A percentile compares a stretch with the other conserved stretches of the same genome.
These are phyloP conservation scores for Candida golubevii DNA, from an alignment of 805 yeast genomes.

Conservation along the genomic window DNA sequence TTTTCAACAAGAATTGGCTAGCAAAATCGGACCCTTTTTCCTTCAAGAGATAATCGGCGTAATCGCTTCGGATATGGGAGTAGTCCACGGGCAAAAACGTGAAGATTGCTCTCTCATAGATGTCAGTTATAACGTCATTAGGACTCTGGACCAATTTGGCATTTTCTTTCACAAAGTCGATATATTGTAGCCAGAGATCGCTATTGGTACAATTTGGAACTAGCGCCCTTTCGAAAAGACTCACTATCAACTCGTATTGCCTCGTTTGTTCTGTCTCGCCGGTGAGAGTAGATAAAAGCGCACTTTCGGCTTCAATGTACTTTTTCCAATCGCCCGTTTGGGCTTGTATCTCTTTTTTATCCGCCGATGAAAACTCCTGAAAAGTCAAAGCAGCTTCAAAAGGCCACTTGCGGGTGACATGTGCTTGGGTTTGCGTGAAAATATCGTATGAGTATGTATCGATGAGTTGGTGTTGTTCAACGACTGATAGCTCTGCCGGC, in stretches of 20 bases:
- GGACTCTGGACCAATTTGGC: constrained; percentile 13
- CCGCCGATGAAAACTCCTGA: constrained; percentile 45
- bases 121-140: constrained; percentile 30
- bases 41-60: constrained; percentile 21
- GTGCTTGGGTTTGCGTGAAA: constrained; percentile 44
- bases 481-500: constrained; percentile 26
- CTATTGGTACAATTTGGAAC: constrained; percentile 61
- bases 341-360: constrained; percentile 36
- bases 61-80: constrained; percentile 22
- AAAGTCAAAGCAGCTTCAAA: constrained; percentile 64
- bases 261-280: neutral
- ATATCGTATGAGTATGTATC: constrained; percentile 42
- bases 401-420: constrained; percentile 62
- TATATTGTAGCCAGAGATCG: constrained; percentile 65
- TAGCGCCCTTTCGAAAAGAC: constrained; percentile 69
- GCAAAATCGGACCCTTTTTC: constrained; percentile 19
- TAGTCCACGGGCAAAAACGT: constrained; percentile 32
- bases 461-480: constrained; percentile 38
- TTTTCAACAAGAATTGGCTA: constrained; percentile 25
- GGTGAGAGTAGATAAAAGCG: neutral
- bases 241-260: constrained; percentile 29
- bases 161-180: constrained; percentile 43
- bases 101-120: constrained; percentile 51
- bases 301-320: constrained; percentile 56
- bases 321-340: constrained; percentile 54